phyloP scores from a whole-genome alignment of 805 yeast species.

The Metschnikowia vanudenii region DNA sequence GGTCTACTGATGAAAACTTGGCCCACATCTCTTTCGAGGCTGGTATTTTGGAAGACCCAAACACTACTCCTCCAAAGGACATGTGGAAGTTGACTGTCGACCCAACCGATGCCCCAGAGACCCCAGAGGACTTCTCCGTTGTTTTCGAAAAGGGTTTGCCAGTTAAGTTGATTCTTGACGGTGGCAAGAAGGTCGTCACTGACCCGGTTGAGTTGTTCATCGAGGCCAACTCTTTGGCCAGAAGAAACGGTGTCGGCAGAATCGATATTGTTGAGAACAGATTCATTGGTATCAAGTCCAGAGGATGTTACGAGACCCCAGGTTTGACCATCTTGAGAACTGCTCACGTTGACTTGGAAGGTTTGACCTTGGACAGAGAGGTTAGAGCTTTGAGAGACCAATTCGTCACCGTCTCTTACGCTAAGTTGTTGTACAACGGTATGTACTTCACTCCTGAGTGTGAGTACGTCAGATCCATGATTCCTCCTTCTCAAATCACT shows the following conservation, averaged over 20 bases:
- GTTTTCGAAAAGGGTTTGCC: slow-evolving; percentile 87
- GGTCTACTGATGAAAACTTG: slow-evolving; percentile 99
- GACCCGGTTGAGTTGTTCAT: slow-evolving; percentile 91
- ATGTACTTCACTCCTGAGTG: slow-evolving; percentile 98
- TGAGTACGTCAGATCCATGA: slow-evolving; percentile 91
- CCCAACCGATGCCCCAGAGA: slow-evolving; percentile 91
- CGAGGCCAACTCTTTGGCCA: slow-evolving; percentile 90
- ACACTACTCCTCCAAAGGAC: slow-evolving; percentile 98
- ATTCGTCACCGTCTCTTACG: slow-evolving; percentile 89
- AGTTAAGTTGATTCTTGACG: slow-evolving; percentile 69
- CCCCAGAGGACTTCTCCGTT: slow-evolving; percentile 85
- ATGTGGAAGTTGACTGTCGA: slow-evolving; percentile 99
- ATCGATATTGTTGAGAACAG: slow-evolving; percentile 98
- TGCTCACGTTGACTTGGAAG: slow-evolving; percentile 95
- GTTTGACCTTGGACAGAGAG: slow-evolving; percentile 95
- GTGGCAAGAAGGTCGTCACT: slow-evolving; percentile 59
- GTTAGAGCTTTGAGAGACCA: slow-evolving; percentile 95
- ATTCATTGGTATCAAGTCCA: slow-evolving; percentile 96
- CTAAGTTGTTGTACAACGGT: slow-evolving; percentile 92
- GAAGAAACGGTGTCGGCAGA: slow-evolving; percentile 99
- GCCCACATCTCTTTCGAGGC: slow-evolving; percentile 99
- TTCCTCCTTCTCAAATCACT: slow-evolving; percentile 88
- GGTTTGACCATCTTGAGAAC: slow-evolving; percentile 92
- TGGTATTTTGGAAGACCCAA: slow-evolving; percentile 98
- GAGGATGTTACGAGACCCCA: slow-evolving; percentile 99